Evolutionary conservation across 352 stramenopile species (phyloP).

Genomic region (Phytophthora quininea): DNA sequence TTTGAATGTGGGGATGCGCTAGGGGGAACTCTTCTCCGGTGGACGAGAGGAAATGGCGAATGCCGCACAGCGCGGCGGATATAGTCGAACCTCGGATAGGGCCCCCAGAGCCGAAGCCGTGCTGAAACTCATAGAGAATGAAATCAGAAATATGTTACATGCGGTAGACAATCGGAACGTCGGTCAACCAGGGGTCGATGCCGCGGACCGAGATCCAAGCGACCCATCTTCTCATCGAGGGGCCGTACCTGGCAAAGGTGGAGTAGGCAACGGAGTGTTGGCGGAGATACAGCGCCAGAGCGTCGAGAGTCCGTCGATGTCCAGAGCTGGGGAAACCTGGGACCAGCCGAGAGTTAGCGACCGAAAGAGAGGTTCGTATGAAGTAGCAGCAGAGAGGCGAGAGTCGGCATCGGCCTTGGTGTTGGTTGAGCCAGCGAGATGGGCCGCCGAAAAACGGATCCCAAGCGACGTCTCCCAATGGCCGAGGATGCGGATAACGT

Average conservation of each 20-base stretch:
- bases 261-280: background rate
- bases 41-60: background rate
- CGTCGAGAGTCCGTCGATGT: background rate
- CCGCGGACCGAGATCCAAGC: background rate
- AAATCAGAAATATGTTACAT: background rate
- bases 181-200: background rate
- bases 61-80: background rate
- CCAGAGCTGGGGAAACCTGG: background rate
- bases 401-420: background rate
- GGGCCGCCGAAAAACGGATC: constrained; percentile 4
- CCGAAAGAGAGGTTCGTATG: background rate
- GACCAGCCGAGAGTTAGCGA: background rate
- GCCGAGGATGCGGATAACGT: background rate
- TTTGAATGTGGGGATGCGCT: background rate
- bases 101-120: background rate
- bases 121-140: background rate
- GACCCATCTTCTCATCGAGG: background rate
- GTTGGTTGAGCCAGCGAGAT: background rate
- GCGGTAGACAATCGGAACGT: background rate
- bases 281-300: background rate
- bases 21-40: background rate
- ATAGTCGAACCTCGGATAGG: background rate
- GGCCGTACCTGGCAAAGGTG: background rate
- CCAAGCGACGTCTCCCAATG: background rate
- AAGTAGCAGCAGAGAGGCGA: background rate